Percentiles rank a stretch among this genome's conserved stretches.
Conservation (phyloP, 257 asterid species). For the Solanum sitiens region DNA sequence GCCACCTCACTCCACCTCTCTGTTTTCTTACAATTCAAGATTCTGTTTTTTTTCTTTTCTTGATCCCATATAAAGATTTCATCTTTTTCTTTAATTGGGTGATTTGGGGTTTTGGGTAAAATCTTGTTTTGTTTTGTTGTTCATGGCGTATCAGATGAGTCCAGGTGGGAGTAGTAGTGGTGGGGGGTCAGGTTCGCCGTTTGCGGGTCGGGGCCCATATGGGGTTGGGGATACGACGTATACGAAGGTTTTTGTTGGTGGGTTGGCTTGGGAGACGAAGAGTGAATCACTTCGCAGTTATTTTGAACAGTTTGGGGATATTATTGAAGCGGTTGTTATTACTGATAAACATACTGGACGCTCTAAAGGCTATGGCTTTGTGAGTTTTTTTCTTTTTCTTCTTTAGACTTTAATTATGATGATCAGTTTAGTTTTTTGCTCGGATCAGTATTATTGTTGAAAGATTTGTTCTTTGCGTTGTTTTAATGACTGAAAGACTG, state of each 20-base stretch:
- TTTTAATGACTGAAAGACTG: neutral
- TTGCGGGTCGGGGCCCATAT: neutral
- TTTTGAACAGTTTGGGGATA: constrained; percentile 34
- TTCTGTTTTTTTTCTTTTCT: neutral
- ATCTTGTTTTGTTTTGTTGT: neutral
- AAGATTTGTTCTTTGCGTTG: neutral
- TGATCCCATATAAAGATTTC: neutral
- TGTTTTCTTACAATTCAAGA: neutral
- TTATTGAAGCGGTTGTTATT: constrained; percentile 33
- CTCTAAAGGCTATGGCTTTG: constrained; percentile 37
- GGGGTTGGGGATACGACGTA: constrained; percentile 13
- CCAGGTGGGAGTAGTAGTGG: constrained; percentile 1
- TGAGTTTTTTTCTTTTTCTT: neutral
- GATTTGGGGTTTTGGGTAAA: neutral
- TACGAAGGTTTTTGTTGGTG: constrained; percentile 29
- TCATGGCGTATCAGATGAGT: neutral
- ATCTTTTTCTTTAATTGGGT: neutral
- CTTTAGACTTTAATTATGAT: neutral
- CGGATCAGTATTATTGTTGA: neutral
- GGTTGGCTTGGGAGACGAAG: constrained; percentile 31
- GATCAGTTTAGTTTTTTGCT: neutral
- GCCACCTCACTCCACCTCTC: neutral
- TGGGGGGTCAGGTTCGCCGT: neutral
- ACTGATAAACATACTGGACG: constrained; percentile 23
- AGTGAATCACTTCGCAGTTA: constrained; percentile 17